A percentile compares a stretch with the other conserved stretches of the same genome.
phyloP scores from a whole-genome alignment of 176 grass and related monocot species.

The Avena sativa region DNA sequence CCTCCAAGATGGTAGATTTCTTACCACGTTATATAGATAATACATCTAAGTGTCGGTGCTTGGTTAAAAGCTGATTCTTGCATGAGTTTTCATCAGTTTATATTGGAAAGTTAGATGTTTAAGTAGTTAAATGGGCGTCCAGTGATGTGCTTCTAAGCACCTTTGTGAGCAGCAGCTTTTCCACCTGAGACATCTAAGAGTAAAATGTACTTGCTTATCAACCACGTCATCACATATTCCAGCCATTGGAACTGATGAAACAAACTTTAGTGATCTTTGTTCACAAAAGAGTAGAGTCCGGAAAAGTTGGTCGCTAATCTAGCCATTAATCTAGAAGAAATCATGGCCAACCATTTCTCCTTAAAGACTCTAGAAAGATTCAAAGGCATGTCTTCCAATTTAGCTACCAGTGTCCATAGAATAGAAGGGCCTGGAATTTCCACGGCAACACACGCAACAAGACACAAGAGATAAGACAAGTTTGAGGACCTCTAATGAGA shows the following conservation, averaged over 20 bases:
- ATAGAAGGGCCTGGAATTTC: slow-evolving; percentile 13
- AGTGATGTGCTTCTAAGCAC: neutral
- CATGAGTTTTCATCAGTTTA: neutral
- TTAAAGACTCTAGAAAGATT: slow-evolving; percentile 4
- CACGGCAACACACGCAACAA: neutral
- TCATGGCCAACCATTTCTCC: neutral
- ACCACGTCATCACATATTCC: neutral
- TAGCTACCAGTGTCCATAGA: slow-evolving; percentile 6
- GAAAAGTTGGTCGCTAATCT: neutral
- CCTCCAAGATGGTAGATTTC: slow-evolving; percentile 15
- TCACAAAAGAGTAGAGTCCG: neutral
- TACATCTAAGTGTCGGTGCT: neutral
- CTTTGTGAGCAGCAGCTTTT: neutral
- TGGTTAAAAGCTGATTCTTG: neutral
- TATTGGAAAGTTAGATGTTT: slow-evolving; percentile 15
- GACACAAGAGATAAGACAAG: neutral
- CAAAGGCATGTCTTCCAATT: neutral
- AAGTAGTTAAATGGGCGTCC: neutral
- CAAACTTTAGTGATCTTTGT: neutral
- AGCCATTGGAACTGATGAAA: slow-evolving; percentile 26
- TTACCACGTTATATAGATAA: neutral
- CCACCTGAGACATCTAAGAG: slow-evolving; percentile 8
- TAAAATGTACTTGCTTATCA: neutral
- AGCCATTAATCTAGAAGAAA: slow-evolving; percentile 5
- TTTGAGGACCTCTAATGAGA: neutral